phyloP scores from a whole-genome alignment of 179 eudicot species.

The Gypsophila paniculata region DNA sequence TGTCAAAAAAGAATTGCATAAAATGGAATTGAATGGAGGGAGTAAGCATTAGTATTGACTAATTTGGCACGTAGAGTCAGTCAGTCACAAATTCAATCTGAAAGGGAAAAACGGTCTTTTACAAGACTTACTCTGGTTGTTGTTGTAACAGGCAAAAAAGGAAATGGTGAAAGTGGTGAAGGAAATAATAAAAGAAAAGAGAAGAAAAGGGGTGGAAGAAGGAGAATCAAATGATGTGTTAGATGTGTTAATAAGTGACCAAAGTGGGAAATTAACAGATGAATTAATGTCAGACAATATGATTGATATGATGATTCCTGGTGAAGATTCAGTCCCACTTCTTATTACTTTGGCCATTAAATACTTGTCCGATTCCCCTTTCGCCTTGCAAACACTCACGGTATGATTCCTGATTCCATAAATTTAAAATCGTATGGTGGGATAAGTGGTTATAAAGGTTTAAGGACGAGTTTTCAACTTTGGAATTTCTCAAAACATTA shows the following conservation, averaged over 20 bases:
- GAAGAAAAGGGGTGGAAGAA: conserved; percentile 25
- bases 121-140: too few species aligned
- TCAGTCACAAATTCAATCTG: too few species aligned
- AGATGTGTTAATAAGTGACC: conserved; percentile 64
- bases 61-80: neutral
- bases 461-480: too few species aligned
- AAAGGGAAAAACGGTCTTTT: neutral
- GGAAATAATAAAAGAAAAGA: conserved; percentile 51
- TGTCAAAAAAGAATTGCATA: too few species aligned
- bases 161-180: conserved; percentile 68
- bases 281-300: conserved; percentile 77
- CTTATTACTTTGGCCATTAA: conserved; percentile 80
- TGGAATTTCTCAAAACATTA: too few species aligned
- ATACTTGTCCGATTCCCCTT: conserved; percentile 73
- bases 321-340: conserved; percentile 89
- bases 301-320: conserved; percentile 96
- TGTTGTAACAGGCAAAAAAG: conserved; percentile 67
- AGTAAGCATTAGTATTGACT: too few species aligned
- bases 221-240: conserved; percentile 52
- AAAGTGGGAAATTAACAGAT: conserved; percentile 62
- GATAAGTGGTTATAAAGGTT: too few species aligned
- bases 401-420: conserved; percentile 27
- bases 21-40: too few species aligned
- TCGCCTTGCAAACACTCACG: conserved; percentile 58
- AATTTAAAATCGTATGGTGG: neutral